Evolutionary conservation across 2,329 filamentous ascomycete species (phyloP), one percentile per base, ranked within the genome.

Genomic region (Thyridium curvatum): DNA sequence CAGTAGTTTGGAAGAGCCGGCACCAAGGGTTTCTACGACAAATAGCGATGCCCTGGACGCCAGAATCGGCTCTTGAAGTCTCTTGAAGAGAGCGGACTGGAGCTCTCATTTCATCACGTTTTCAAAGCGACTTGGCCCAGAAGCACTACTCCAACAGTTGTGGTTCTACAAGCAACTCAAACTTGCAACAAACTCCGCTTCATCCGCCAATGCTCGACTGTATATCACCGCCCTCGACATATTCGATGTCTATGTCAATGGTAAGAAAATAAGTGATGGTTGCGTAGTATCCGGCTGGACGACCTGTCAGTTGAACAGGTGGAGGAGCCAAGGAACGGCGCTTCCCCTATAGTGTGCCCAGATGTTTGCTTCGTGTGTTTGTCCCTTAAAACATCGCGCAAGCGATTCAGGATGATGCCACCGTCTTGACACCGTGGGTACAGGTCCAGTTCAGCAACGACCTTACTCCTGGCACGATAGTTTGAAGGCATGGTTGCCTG

Each of bases 201-300:
- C 10, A 4, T 33, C 32, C 13, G 14, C 37, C 17, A 30, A 31
- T 32, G 18, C n/a, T 32, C 34, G 32, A 13, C 4, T 39, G 38
- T 46, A 46, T 32, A 37, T 63, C 37, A 62, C 61, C 1, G 54
- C 54, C 2, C 47, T 59, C 13, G 63, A 63, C 4, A 52, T 64
- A 3, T 68, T 60, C 41, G 47, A 54, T n/a, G 59, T 54, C 1
- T 55, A 52, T 10, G 54, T 69, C 41, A 68, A 69, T 41, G 62
- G 62, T 2, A 43, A 44, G 15, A 43, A 40, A 5, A 53, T 62
- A 5, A 52, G 52, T 0, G 52, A 59, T 34, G 42, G 49, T 21
- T 43, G 45, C 29, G 52, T 67, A 50, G 60, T 64, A 17, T 67
- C 67, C 0, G 66, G 67, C 1, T 71, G 66, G 63, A 63, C 60